Base-by-base conservation (phyloP, 139 green algal genomes). In the Chlorella sorokiniana region DNA sequence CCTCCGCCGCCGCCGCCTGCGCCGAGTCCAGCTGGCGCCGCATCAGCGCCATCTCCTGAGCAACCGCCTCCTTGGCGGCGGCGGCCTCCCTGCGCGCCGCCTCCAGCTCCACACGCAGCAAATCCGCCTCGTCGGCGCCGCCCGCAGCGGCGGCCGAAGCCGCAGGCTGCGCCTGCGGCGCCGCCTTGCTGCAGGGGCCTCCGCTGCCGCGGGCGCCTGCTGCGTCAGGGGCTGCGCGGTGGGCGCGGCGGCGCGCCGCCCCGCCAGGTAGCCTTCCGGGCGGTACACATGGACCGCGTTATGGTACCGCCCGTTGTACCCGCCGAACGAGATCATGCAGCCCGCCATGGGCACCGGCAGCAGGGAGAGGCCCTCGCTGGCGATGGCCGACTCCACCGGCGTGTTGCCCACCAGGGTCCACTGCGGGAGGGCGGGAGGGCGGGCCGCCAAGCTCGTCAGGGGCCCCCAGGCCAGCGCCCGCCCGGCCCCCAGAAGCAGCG, bases 241-340 rank as follows among this genome's bases (percentile, higher is more conserved):
- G 4, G 56, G 23, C 3, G 75, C 54, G 33, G 52, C 37, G 35
- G 52, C 35, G 73, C 20, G 70, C 70, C n/a, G 56, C 56, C 56
- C 76, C n/a, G 79, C 25, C 8, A 83, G 75, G 40, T 69, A 86
- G 10, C 72, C 64, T 48, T 87, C 85, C 74, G 89, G 89, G 40
- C 80, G 76, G 81, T 92, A 90, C 63, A 87, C 64, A 38, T 92
- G 88, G 20, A 92, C 73, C 11, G 78, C 61, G 44, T 88, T 90
- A 59, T 92, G 89, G 69, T 93, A 92, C 52, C 79, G 84, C 27
- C 92, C 92, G 81, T 94, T 93, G 87, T 96, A 96, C 35, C 92
- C 93, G 23, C 92, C 92, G 83, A 93, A 96, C 4, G 90, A 86
- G 3, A 96, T 56, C 40, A 96, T 79, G 65, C 71, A 86, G 25